Base-by-base conservation (phyloP, 805 yeast species). In the Isabelozyma pseudorhagii region DNA sequence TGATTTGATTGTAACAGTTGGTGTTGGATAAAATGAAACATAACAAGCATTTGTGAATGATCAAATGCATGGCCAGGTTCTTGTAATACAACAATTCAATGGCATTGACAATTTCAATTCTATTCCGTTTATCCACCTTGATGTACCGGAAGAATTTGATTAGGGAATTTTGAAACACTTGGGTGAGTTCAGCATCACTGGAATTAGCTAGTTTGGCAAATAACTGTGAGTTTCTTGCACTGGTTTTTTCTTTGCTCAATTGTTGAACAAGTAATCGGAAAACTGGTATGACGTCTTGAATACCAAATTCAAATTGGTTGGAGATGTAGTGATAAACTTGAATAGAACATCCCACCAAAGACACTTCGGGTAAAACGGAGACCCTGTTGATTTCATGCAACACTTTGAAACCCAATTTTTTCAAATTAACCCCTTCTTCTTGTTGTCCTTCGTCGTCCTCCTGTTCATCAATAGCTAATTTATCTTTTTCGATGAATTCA, bases 51-150 rank as follows among this genome's bases (percentile, higher is more conserved):
- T 78, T 79, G 38, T 77, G 72, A 34, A 81, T 77, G 50, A 82
- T 74, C 60, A 81, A 61, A 61, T 81, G 85, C 40, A 81, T 78
- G 8, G 77, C 67, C 59, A 80, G 78, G 62, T 82, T 82, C 54
- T 84, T 79, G 64, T 81, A 82, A 58, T 79, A 82, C 41, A 80
- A 70, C 40, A 82, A 69, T 62, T 80, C 84, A 64, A 82, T 77
- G 9, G 81, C 66, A 54, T 79, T 82, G 46, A 70, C 72, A 29
- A 83, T 54, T 5, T 45, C 54, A 38, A 73, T 61, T 9, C 55
- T 52, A 44, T 66, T 60, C 14, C 56, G 54, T 11, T 47, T 47
- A 8, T 51, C 47, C 42, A 66, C 57, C 45, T 62, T 51, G 47
- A 64, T 55, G 50, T 54, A 58, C 47, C 64, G 52, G 56, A 67